Evolutionary conservation across 1,284 basidiomycete species (phyloP).

Genomic region (Ustilago xerochloae): DNA sequence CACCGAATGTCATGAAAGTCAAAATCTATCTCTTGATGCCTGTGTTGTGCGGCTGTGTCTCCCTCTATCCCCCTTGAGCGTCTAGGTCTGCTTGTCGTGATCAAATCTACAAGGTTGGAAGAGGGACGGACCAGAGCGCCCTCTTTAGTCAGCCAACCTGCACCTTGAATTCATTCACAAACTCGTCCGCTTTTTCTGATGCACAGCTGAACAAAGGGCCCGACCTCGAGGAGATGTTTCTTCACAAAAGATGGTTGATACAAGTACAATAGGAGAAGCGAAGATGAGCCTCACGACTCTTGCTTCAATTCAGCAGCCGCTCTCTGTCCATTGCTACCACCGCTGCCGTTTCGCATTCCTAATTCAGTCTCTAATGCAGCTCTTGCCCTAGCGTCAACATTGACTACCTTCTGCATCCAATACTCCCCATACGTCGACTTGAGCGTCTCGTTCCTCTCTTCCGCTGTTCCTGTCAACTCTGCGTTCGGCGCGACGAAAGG

Average conservation of each 20-base stretch:
- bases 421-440: constrained; percentile 30
- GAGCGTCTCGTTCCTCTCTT: constrained; percentile 25
- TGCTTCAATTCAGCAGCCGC: constrained; percentile 9
- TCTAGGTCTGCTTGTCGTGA: too few relatives aligned
- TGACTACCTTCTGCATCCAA: constrained; percentile 40
- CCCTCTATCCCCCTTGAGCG: too few relatives aligned
- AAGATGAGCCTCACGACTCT: background rate
- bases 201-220: background rate
- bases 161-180: too few relatives aligned
- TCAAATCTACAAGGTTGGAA: too few relatives aligned
- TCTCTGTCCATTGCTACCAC: background rate
- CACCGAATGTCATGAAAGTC: constrained; percentile 50
- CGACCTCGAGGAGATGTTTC: background rate
- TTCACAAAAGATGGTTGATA: background rate
- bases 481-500: constrained; percentile 34
- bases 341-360: constrained; percentile 20
- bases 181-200: too few relatives aligned
- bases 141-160: too few relatives aligned
- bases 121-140: too few relatives aligned
- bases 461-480: constrained; percentile 14
- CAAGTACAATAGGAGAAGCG: constrained; percentile 7
- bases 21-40: constrained; percentile 8
- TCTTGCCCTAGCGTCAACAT: constrained; percentile 31
- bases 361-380: constrained; percentile 43
- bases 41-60: too few relatives aligned